These are phyloP conservation scores for Penicillium janthinellum DNA, from an alignment of 2,329 filamentous ascomycete genomes.

Conservation along the genomic window DNA sequence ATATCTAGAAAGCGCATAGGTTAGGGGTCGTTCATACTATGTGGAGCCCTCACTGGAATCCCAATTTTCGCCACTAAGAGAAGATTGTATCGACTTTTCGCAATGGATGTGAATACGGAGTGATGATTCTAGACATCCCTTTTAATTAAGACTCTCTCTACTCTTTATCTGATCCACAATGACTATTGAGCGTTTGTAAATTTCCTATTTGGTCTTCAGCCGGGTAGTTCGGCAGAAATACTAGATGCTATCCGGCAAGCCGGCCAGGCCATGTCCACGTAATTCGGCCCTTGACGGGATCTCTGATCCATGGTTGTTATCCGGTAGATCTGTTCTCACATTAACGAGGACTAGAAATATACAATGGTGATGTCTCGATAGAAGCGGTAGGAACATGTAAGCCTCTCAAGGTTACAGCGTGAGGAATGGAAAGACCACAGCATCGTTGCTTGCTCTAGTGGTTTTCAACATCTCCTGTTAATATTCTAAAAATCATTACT, in stretches of 20 bases:
- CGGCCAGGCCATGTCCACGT: not conserved
- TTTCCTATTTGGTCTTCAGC: not conserved
- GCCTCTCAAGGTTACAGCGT: not conserved
- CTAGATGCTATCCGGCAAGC: not conserved
- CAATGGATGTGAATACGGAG: no score
- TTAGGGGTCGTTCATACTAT: no score
- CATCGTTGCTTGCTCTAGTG: not conserved
- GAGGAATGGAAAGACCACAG: not conserved
- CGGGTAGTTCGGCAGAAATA: constrained; percentile 1
- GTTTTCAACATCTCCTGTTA: not conserved
- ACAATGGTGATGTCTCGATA: not conserved
- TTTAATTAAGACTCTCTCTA: no score
- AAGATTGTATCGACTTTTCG: no score
- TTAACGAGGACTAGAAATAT: not conserved
- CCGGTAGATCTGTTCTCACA: not conserved
- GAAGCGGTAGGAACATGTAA: not conserved
- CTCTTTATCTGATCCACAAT: no score
- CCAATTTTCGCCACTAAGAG: no score
- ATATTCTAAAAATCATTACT: not conserved
- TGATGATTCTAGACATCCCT: no score
- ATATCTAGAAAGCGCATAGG: no score
- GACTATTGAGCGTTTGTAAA: not conserved
- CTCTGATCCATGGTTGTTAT: not conserved
- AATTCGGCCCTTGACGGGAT: not conserved
- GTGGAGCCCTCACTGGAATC: no score